A percentile compares a stretch with the other conserved stretches of the same genome.
Evolutionary conservation across 768 basidiomycete species (phyloP).

Genomic region (Suillus sp.): DNA sequence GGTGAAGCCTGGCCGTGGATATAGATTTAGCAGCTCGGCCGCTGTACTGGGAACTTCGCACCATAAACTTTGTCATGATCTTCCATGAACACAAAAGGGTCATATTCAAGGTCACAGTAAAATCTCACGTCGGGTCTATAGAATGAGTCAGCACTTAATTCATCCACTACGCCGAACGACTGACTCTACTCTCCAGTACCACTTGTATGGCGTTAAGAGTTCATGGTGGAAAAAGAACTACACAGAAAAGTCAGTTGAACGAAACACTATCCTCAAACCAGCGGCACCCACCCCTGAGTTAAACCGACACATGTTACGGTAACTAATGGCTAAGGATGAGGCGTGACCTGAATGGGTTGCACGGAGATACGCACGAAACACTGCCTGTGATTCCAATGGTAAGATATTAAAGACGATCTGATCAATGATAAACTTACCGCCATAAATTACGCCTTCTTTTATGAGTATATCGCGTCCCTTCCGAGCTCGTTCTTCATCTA

Average conservation of each 20-base stretch:
- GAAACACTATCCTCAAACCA: background rate
- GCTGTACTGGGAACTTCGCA: constrained; percentile 13
- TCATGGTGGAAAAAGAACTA: constrained; percentile 61
- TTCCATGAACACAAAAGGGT: constrained; percentile 62
- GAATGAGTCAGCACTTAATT: constrained; percentile 5
- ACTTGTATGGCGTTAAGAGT: constrained; percentile 53
- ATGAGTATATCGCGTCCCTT: constrained; percentile 55
- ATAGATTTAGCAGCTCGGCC: background rate
- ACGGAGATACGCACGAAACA: constrained; percentile 39
- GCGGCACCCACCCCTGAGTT: constrained; percentile 60
- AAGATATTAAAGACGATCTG: constrained; percentile 2
- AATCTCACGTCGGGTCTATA: constrained; percentile 51
- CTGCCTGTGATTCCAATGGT: constrained; percentile 35
- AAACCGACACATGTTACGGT: constrained; percentile 77
- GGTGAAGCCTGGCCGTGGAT: constrained; percentile 49
- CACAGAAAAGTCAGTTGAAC: constrained; percentile 13
- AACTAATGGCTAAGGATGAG: constrained; percentile 31
- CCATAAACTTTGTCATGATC: constrained; percentile 56
- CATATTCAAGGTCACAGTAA: constrained; percentile 51
- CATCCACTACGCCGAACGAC: constrained; percentile 17
- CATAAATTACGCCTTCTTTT: constrained; percentile 48
- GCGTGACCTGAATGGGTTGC: background rate
- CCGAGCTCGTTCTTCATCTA: constrained; percentile 66
- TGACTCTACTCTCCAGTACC: constrained; percentile 67
- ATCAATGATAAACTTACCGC: constrained; percentile 35